Percentiles rank a stretch among this genome's conserved stretches.
Conservation (phyloP, 2,329 filamentous ascomycete species). For the Ophiostoma ulmi region DNA sequence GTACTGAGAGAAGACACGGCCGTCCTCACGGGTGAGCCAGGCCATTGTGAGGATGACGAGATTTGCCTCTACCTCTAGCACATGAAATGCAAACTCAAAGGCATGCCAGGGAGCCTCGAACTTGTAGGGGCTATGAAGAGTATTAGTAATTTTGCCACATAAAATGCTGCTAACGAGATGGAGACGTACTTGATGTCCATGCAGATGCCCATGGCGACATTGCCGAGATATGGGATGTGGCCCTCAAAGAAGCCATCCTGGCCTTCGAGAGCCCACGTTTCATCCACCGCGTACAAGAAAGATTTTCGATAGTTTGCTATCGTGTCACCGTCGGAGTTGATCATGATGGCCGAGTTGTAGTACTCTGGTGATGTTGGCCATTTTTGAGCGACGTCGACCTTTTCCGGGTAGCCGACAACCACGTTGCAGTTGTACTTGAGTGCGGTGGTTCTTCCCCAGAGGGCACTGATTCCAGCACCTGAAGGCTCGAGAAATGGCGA, state of each 20-base stretch:
- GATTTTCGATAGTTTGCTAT: constrained; percentile 58
- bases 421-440: constrained; percentile 63
- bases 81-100: constrained; percentile 52
- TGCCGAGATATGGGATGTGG: constrained; percentile 45
- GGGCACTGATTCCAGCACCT: constrained; percentile 59
- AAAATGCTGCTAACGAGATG: constrained; percentile 26
- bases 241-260: constrained; percentile 46
- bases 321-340: constrained; percentile 55
- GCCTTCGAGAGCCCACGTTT: constrained; percentile 57
- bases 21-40: constrained; percentile 61
- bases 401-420: constrained; percentile 69
- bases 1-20: constrained; percentile 41
- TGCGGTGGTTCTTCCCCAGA: constrained; percentile 66
- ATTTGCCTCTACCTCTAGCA: constrained; percentile 52
- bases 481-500: constrained; percentile 62
- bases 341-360: constrained; percentile 52
- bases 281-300: constrained; percentile 55
- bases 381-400: constrained; percentile 46
- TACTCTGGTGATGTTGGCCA: constrained; percentile 52
- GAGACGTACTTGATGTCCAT: constrained; percentile 58
- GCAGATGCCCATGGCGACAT: constrained; percentile 56
- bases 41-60: constrained; percentile 71
- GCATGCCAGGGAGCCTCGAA: constrained; percentile 47
- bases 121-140: constrained; percentile 41
- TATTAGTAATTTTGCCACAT: constrained; percentile 23